Evolutionary conservation across 2,329 filamentous ascomycete species (phyloP), one percentile per base, ranked within the genome.

Genomic region (Phaeophleospora eucalypticola): DNA sequence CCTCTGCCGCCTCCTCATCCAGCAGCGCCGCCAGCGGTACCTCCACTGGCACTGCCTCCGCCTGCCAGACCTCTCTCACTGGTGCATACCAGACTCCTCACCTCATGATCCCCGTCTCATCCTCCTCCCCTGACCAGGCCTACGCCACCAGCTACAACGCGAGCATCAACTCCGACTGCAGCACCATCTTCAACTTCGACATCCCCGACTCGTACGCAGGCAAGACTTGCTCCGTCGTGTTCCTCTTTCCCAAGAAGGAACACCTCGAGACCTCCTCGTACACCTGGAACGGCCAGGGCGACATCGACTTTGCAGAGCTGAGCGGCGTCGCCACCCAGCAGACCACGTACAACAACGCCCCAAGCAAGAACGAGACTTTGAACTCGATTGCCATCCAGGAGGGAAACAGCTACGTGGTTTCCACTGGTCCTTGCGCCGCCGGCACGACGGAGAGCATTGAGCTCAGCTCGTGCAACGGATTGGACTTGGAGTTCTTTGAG

Each of bases 141-240:
- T 67, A 69, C 35, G 81, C 81, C 7, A 79, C 75, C 2, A 73
- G 73, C 0, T 77, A 71, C 67, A 76, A 78, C 52, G 82, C 80
- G 43, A 73, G 74, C n/a, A 69, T 84, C 37, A 78, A 76, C 15
- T 65, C 71, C 15, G 71, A 69, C 47, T 65, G 77, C 42, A 78
- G 77, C 9, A 77, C 77, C 9, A 76, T 86, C 59, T 86, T 84
- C 75, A 84, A 84, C 71, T 87, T 87, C 66, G 81, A 84, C 59
- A 78, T 87, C 35, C 78, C 78, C 1, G 52, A 65, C 3, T 66
- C 67, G 3, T 74, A 80, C 57, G 57, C 69, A 4, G 79, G 77
- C 54, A 79, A 80, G 67, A 78, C 68, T 6, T 88, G 84, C 70
- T 77, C 73, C 46, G 70, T 86, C 4, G 69, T 83, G 48, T 87